Evolutionary conservation across 2,329 filamentous ascomycete species (phyloP).

Genomic region (Dothideomycetidae sp.): DNA sequence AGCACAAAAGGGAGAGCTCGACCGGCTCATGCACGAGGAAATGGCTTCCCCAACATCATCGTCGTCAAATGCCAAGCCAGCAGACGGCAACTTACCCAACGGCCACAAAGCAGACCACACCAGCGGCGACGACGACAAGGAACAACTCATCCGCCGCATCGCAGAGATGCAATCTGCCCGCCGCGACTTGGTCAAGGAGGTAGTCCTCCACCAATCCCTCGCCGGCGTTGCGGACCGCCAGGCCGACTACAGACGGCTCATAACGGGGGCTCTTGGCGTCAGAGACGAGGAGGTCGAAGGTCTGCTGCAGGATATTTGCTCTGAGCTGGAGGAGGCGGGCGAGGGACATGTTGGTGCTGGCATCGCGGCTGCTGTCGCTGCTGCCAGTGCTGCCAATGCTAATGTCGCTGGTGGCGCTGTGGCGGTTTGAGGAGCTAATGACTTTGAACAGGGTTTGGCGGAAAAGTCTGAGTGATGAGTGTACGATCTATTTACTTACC

Average conservation of each 20-base stretch:
- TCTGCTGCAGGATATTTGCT: slow-evolving; percentile 38
- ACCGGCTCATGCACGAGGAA: slow-evolving; percentile 20
- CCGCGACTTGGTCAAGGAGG: slow-evolving; percentile 48
- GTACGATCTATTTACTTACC: no score
- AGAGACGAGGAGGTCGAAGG: slow-evolving; percentile 55
- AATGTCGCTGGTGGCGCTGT: background rate
- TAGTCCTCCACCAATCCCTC: slow-evolving; percentile 52
- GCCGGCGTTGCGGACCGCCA: slow-evolving; percentile 61
- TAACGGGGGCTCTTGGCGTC: slow-evolving; percentile 53
- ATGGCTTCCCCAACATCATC: slow-evolving; percentile 6
- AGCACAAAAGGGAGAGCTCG: slow-evolving; percentile 24
- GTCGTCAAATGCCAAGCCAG: no score
- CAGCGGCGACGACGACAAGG: slow-evolving; percentile 31
- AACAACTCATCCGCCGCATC: slow-evolving; percentile 45
- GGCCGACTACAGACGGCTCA: slow-evolving; percentile 55
- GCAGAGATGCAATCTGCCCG: slow-evolving; percentile 45
- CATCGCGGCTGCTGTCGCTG: slow-evolving; percentile 6
- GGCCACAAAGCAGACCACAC: slow-evolving; percentile 9
- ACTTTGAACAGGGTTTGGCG: no score
- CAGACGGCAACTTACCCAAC: no score
- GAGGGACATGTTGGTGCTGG: slow-evolving; percentile 7
- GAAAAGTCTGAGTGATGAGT: no score
- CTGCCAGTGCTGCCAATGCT: no score
- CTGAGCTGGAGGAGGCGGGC: slow-evolving; percentile 32
- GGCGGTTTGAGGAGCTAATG: no score